phyloP scores from a whole-genome alignment of 352 stramenopile species.

The Hyaloperonospora brassicae region DNA sequence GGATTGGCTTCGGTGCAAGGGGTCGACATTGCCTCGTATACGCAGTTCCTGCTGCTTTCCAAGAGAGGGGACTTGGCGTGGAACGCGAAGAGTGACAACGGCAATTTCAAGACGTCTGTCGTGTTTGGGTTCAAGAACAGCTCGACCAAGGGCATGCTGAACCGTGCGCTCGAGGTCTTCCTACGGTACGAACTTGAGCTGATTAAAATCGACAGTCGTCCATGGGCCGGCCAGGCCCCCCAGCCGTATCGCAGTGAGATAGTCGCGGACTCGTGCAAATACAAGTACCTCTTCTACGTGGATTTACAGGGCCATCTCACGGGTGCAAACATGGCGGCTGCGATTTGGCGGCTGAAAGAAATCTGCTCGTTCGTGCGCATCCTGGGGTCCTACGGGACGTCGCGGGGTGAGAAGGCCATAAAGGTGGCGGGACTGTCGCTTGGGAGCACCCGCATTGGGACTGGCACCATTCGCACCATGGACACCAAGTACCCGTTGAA shows the following conservation, averaged over 20 bases:
- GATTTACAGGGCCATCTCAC: constrained; percentile 57
- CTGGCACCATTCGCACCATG: constrained; percentile 32
- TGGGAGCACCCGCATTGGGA: constrained; percentile 17
- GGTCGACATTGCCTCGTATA: constrained; percentile 60
- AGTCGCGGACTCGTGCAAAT: constrained; percentile 26
- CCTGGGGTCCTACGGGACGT: constrained; percentile 73
- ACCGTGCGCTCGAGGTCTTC: constrained; percentile 55
- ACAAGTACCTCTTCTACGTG: constrained; percentile 78
- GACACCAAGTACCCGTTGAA: constrained; percentile 58
- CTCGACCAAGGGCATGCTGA: constrained; percentile 51
- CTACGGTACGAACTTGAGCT: constrained; percentile 56
- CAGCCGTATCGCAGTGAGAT: constrained; percentile 31
- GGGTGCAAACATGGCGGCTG: constrained; percentile 60
- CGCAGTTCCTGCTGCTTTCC: constrained; percentile 87
- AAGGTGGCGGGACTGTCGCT: constrained; percentile 10
- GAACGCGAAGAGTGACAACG: constrained; percentile 20
- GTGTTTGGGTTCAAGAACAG: constrained; percentile 67
- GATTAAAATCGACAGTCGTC: constrained; percentile 68
- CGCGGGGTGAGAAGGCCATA: constrained; percentile 13
- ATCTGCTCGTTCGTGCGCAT: constrained; percentile 80
- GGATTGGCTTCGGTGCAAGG: constrained; percentile 23
- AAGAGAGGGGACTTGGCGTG: constrained; percentile 41
- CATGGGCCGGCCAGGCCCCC: constrained; percentile 40
- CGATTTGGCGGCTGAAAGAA: constrained; percentile 73
- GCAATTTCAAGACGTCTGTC: constrained; percentile 64